Conservation (phyloP, 2,329 filamentous ascomycete species). For the Diaporthe helianthi region DNA sequence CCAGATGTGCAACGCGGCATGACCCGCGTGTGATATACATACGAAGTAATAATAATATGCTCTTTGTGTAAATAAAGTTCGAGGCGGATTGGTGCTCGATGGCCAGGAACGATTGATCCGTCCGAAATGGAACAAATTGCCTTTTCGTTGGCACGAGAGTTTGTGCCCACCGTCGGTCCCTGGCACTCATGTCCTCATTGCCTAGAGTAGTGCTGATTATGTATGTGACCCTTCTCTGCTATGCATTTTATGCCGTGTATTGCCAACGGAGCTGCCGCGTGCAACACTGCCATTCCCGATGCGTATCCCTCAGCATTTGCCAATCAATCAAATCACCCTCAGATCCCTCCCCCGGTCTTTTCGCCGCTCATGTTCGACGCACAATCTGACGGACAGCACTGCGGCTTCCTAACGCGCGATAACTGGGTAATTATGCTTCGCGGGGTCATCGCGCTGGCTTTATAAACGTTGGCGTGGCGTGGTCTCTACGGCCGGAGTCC, state of each 20-base stretch:
- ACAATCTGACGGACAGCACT: not conserved
- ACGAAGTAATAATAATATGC: not conserved
- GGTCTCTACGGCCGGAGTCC: not conserved
- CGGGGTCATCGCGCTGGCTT: not conserved
- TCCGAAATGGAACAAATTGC: not conserved
- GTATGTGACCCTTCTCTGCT: constrained; percentile 15
- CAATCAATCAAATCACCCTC: not conserved
- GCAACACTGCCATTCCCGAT: constrained; percentile 7
- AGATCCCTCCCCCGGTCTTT: not conserved
- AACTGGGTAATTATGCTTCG: not conserved
- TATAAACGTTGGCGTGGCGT: not conserved
- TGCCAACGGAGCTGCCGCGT: constrained; percentile 10
- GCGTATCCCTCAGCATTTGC: not conserved
- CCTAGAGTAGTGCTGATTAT: constrained; percentile 14
- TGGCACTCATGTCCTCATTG: not conserved
- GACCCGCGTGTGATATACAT: not conserved
- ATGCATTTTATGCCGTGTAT: constrained; percentile 21
- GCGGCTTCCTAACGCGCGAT: not conserved
- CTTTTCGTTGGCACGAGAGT: not conserved
- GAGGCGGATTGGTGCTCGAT: not conserved
- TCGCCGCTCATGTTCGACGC: not conserved
- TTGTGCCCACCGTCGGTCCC: constrained; percentile 17
- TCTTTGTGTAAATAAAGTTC: not conserved
- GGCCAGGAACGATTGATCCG: not conserved
- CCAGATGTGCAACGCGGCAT: no score